Evolutionary conservation across 345 rosid species (phyloP), one percentile per base, ranked within the genome.

Genomic region (Murraya koenigii): DNA sequence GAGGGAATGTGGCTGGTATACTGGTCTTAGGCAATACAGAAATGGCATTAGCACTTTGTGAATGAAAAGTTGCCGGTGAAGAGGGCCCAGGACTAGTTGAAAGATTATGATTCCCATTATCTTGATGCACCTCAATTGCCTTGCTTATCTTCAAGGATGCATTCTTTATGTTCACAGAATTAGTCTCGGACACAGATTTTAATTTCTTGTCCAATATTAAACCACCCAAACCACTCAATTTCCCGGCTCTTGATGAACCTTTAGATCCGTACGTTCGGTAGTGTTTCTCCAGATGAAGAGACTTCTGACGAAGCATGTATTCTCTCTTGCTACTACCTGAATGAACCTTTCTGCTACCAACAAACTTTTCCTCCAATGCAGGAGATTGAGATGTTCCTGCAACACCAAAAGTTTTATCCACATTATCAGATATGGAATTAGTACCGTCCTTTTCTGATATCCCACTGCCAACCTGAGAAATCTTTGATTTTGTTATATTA

Each of bases 271-370:
- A 86, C 2, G 88, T 80, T 35, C 89, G 86, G 66, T 80, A 84
- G 80, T 82, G 82, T 78, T 89, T 91, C 84, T 91, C 93, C 63
- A 86, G 74, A 85, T 91, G 96, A 75, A 87, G 82, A 55, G 97
- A 86, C 77, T 91, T 95, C 74, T 93, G 97, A 55, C 94, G 85
- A 39, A 88, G 90, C 49, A 90, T 83, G 63, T 81, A 83, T 71
- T 95, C 98, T 85, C 92, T 91, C 85, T 89, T 93, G 76, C 85
- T 77, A 33, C 86, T 82, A 73, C 86, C 80, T 41, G 89, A 82
- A 80, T 85, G 89, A 66, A 66, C 84, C 87, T 91, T 95, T 79
- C 92, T 90, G 75, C 88, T 83, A 56, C 84, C 82, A 26, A 82
- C 82, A 81, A 87, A 83, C 83, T 88, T 93, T 69, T 91, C 97